phyloP scores from a whole-genome alignment of 1,284 basidiomycete genomes.

The Schizopora paradoxa region DNA sequence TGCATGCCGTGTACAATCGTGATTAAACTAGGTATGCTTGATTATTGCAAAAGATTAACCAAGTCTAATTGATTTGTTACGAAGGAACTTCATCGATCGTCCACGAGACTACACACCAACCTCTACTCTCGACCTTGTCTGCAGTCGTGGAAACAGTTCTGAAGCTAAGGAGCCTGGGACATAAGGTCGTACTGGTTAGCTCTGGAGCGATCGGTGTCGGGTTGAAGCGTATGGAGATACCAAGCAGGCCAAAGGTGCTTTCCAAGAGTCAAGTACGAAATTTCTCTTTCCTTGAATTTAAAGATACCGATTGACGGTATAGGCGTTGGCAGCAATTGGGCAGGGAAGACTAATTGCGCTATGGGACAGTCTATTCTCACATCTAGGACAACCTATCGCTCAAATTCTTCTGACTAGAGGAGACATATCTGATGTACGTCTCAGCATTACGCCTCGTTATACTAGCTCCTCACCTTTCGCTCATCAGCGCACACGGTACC shows the following conservation, averaged over 20 bases:
- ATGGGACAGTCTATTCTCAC: constrained; percentile 95
- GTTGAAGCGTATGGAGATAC: constrained; percentile 84
- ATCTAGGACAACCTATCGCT: constrained; percentile 91
- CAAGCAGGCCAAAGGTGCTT: constrained; percentile 76
- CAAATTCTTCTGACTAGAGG: constrained; percentile 92
- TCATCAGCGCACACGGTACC: constrained; percentile 78
- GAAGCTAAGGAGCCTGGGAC: constrained; percentile 72
- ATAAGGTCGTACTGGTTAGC: constrained; percentile 92
- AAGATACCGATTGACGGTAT: background rate
- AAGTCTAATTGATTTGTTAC: constrained; percentile 11
- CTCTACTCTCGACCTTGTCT: constrained; percentile 86
- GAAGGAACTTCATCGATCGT: constrained; percentile 92
- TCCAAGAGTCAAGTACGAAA: constrained; percentile 78
- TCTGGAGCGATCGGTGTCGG: constrained; percentile 97
- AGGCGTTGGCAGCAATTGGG: constrained; percentile 95
- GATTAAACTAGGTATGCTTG: constrained; percentile 72
- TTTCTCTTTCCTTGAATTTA: background rate
- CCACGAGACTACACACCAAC: constrained; percentile 84
- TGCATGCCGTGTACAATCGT: constrained; percentile 61
- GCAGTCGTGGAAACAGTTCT: constrained; percentile 91
- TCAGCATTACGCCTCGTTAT: constrained; percentile 3
- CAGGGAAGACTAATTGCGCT: constrained; percentile 94
- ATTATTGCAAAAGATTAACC: background rate
- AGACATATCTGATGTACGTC: constrained; percentile 91
- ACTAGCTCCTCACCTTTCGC: constrained; percentile 5